Base-by-base conservation (phyloP, 352 stramenopile species). In the Phytophthora crassamura region DNA sequence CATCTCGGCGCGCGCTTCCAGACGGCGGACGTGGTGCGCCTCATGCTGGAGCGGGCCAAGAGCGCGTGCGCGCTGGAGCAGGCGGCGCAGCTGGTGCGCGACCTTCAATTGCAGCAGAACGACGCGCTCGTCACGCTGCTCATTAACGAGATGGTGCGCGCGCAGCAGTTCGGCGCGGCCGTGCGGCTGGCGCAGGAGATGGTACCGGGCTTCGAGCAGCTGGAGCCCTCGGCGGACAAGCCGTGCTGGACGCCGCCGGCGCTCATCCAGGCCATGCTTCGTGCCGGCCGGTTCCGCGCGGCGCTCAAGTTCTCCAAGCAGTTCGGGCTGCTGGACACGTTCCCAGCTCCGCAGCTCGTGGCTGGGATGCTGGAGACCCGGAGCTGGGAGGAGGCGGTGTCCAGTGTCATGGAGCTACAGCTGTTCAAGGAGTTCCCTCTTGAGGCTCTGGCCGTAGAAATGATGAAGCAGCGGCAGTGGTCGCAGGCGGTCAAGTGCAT, bases 241-340 rank as follows among this genome's bases (percentile, higher is more conserved):
- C 33, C 25, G 25, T 83, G 68, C 20, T 95, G 88, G 88, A 94
- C 88, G n/a, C 88, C 88, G 5, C 70, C 82, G 30, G 86, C 86
- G 9, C 69, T 95, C 3, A 77, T 95, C 9, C 86, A 94, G 63
- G 88, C 88, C n/a, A 94, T 95, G 86, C 80, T 94, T 14, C 80
- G 88, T 4, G 86, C 74, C 12, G 67, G 80, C 22, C 86, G 90
- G 59, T 95, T 83, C 58, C 80, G 80, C 38, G 77, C 80, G 16
- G 88, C 86, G 48, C 72, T 94, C 22, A 94, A 91, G 61, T 95
- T 85, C 42, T 71, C 82, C 39, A 90, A 91, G 57, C 84, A 95
- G 48, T 94, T 95, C 53, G 70, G 80, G n/a, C 57, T 94, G 43
- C 54, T 90, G 36, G 75, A 84, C n/a, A 69, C 77, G 20, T 95